Conservation (phyloP, 192 early-diverging fungal species). For the Anaeromyces robustus region DNA sequence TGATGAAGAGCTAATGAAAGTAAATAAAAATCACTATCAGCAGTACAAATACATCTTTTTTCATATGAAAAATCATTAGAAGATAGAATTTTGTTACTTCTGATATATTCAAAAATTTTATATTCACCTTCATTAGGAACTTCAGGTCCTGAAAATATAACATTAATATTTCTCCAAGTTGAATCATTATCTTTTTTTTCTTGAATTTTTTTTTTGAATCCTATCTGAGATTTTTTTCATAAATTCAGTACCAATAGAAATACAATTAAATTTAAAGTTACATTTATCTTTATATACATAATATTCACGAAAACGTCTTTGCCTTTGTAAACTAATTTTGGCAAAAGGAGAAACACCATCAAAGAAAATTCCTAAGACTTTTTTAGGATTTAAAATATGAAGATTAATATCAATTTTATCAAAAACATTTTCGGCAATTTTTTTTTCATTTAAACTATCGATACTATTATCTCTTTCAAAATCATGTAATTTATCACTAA, state of each 20-base stretch:
- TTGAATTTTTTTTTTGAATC: neutral
- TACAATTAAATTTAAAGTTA: neutral
- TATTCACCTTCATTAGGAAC: neutral
- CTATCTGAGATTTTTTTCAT: neutral
- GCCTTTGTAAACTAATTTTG: neutral
- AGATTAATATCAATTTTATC: neutral
- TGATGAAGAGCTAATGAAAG: neutral
- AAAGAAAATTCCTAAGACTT: neutral
- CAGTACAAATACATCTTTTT: neutral
- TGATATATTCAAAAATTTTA: neutral
- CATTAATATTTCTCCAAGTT: neutral
- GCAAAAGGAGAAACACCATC: neutral
- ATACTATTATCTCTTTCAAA: neutral
- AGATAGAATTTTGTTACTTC: neutral
- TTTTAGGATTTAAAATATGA: neutral
- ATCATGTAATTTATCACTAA: neutral
- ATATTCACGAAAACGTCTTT: neutral
- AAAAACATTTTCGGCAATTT: neutral
- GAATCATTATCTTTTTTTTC: neutral
- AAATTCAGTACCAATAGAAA: neutral
- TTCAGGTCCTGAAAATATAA: neutral
- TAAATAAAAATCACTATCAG: neutral
- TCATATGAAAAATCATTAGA: neutral
- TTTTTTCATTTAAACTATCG: neutral
- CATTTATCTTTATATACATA: neutral